Evolutionary conservation across 306 rosid species (phyloP), one percentile per base, ranked within the genome.

Genomic region (Cicer chorassanicum): DNA sequence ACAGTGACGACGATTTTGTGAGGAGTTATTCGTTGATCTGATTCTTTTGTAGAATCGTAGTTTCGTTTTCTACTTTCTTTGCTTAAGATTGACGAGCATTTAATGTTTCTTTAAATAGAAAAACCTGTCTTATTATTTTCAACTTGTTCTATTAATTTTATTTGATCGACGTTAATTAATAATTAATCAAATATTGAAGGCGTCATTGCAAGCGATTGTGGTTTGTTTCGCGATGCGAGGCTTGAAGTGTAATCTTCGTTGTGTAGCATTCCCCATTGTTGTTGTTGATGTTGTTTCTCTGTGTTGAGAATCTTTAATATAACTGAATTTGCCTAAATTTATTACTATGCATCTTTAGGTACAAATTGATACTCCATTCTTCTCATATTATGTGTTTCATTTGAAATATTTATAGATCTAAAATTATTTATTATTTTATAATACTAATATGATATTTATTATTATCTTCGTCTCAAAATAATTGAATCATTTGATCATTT

Each of bases 11-110:
- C 5, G 14, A 2, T 12, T 60, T 49, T 64, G 34, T 40, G 8
- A 64, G 29, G 9, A 41, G 41, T 40, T 40, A 5, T 64, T 64
- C 29, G 50, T 49, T 70, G 82, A 70, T 70, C 57, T 41, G 19
- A 1, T 49, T 49, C 8, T n/a, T 78, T 46, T 7, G 41, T 16
- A 60, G 40, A 78, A 60, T 61, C 69, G 6, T 11, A 34, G 21
- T 54, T 21, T 74, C 50, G 18, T 38, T 24, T 67, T 67, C 21
- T 46, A 24, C 21, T 11, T 21, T 73, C 44, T 34, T 29, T 6
- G 29, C 59, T 61, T 19, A 14, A 6, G 55, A 42, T 70, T 24
- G 29, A 45, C 43, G 21, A 51, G 3, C 78, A n/a, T 65, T 38
- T 49, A 21, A 36, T 10, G 11, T 12, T 12, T 46, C 15, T 46